A percentile compares a stretch with the other conserved stretches of the same genome.
These are phyloP conservation scores for Tubosaeta sp. DNA, from an alignment of 768 basidiomycete species.

Conservation along the genomic window DNA sequence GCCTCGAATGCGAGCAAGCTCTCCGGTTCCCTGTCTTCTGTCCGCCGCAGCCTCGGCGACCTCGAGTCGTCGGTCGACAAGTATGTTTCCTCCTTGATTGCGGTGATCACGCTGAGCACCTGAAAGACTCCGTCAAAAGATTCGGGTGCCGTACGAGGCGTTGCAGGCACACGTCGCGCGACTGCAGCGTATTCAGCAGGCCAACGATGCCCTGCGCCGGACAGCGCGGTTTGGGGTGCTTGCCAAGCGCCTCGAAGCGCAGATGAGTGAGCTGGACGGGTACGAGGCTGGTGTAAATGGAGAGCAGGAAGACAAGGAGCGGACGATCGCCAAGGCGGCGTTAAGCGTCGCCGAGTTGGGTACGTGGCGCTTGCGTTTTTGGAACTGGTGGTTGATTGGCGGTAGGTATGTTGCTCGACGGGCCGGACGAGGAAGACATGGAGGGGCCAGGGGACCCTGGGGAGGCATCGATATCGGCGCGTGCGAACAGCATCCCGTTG, in stretches of 20 bases:
- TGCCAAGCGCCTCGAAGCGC: conserved; percentile 73
- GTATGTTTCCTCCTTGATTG: conserved; percentile 36
- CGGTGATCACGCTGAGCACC: neutral
- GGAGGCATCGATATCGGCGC: conserved; percentile 12
- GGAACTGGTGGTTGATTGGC: conserved; percentile 1
- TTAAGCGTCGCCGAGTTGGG: conserved; percentile 88
- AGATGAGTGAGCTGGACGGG: conserved; percentile 69
- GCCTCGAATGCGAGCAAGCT: conserved; percentile 73
- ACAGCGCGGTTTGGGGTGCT: conserved; percentile 82
- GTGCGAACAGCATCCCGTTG: conserved; percentile 46
- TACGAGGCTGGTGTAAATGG: conserved; percentile 2
- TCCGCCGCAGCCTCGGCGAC: conserved; percentile 67
- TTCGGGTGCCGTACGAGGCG: conserved; percentile 76
- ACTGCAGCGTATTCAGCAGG: conserved; percentile 75
- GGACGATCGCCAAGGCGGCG: conserved; percentile 91
- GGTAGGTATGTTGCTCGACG: conserved; percentile 50
- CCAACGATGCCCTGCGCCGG: conserved; percentile 79
- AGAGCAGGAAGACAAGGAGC: conserved; percentile 74
- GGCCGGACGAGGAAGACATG: conserved; percentile 23
- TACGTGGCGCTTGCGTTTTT: conserved; percentile 33
- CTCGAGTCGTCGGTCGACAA: conserved; percentile 75
- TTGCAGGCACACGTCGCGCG: conserved; percentile 68
- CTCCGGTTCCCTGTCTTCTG: conserved; percentile 61
- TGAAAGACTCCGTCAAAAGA: conserved; percentile 77
- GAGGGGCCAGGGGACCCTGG: neutral